A percentile compares a stretch with the other conserved stretches of the same genome.
Evolutionary conservation across 768 basidiomycete genomes (phyloP).

Genomic region (Imleria badia): DNA sequence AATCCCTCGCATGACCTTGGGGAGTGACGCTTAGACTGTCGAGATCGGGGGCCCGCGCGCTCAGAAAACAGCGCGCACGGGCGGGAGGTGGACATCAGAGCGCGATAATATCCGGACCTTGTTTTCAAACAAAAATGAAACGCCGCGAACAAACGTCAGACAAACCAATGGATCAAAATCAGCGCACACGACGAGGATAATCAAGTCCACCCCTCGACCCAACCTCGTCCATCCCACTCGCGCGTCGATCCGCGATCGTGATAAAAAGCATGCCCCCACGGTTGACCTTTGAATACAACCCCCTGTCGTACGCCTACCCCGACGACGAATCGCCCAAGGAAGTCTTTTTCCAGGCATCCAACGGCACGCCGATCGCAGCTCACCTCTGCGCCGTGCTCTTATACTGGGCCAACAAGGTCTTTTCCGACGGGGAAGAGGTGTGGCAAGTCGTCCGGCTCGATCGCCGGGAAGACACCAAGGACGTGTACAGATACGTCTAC

Average conservation of each 20-base stretch:
- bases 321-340: conserved; percentile 28
- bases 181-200: conserved; percentile 1
- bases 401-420: conserved; percentile 28
- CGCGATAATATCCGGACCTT: background rate
- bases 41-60: too few relatives aligned
- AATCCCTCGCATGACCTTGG: too few relatives aligned
- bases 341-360: conserved; percentile 22
- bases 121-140: conserved; percentile 16
- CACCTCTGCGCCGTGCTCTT: conserved; percentile 15
- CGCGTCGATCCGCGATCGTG: too few relatives aligned
- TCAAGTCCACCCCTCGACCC: background rate
- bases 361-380: background rate
- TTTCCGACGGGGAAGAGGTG: conserved; percentile 22
- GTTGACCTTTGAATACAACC: conserved; percentile 22
- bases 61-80: too few relatives aligned
- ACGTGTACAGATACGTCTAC: conserved; percentile 22
- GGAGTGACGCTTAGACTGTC: too few relatives aligned
- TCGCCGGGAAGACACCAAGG: background rate
- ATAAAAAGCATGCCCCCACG: background rate
- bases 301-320: conserved; percentile 18
- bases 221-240: background rate
- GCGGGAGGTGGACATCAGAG: too few relatives aligned
- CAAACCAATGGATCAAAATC: conserved; percentile 8
- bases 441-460: conserved; percentile 31
- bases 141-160: conserved; percentile 10